A percentile compares a stretch with the other conserved stretches of the same genome.
Conservation (phyloP, 805 yeast genomes). For the Candida railenensis region DNA sequence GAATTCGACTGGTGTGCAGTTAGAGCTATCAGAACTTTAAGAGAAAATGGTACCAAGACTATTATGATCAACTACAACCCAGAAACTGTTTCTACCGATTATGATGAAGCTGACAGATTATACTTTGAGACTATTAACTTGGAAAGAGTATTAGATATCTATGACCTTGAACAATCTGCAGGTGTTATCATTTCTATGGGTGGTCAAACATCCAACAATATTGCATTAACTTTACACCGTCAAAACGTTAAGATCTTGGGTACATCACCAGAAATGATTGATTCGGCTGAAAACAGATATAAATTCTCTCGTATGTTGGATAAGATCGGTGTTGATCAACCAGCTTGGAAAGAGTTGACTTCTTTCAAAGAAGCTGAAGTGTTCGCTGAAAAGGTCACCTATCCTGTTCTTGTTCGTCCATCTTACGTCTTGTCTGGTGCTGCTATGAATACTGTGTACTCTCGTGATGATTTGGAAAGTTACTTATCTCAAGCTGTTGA, state of each 20-base stretch:
- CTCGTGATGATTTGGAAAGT: constrained; percentile 81
- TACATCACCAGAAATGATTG: constrained; percentile 98
- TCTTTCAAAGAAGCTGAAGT: constrained; percentile 88
- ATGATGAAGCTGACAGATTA: constrained; percentile 95
- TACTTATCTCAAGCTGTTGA: constrained; percentile 93
- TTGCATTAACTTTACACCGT: constrained; percentile 88
- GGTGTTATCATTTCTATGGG: constrained; percentile 98
- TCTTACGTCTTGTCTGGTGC: constrained; percentile 98
- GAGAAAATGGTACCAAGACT: constrained; percentile 83
- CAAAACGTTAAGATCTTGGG: constrained; percentile 95
- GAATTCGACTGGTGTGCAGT: constrained; percentile 99
- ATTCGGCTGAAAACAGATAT: constrained; percentile 96
- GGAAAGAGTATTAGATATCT: constrained; percentile 92
- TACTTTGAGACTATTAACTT: constrained; percentile 94
- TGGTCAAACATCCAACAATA: constrained; percentile 97
- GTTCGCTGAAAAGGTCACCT: constrained; percentile 86
- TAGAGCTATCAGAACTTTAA: constrained; percentile 88
- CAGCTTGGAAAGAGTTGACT: constrained; percentile 98
- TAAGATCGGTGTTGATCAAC: constrained; percentile 95
- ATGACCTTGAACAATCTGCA: constrained; percentile 82
- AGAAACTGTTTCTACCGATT: constrained; percentile 98
- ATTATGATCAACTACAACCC: constrained; percentile 98
- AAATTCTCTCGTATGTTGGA: constrained; percentile 97
- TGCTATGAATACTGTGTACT: constrained; percentile 96
- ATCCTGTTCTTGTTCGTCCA: constrained; percentile 96